These are phyloP conservation scores for Tuber umbilicatum DNA, from an alignment of 495 filamentous ascomycete genomes.

Conservation along the genomic window DNA sequence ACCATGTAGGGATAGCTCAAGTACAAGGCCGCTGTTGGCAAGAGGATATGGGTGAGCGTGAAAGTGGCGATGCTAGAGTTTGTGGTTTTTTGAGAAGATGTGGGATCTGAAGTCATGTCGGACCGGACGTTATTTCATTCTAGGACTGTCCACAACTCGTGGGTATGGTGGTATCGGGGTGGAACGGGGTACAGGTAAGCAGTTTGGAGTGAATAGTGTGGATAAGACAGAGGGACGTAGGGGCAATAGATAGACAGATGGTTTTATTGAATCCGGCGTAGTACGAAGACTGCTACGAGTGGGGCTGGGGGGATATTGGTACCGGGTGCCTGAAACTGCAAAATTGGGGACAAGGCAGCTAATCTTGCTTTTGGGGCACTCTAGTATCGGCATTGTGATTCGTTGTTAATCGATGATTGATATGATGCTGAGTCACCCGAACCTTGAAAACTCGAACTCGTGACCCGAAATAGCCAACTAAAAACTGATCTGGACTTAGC, in stretches of 20 bases:
- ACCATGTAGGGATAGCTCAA: constrained; percentile 27
- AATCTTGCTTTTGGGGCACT: too few relatives aligned
- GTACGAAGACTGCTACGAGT: too few relatives aligned
- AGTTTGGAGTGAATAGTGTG: background rate
- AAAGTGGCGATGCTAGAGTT: background rate
- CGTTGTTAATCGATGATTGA: too few relatives aligned
- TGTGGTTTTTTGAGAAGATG: background rate
- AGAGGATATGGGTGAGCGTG: constrained; percentile 9
- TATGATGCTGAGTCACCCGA: too few relatives aligned
- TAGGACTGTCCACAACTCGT: background rate
- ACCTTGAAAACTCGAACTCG: too few relatives aligned
- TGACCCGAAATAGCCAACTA: too few relatives aligned
- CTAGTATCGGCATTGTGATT: too few relatives aligned
- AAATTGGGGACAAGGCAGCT: too few relatives aligned
- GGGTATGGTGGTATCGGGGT: background rate
- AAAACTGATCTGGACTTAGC: too few relatives aligned
- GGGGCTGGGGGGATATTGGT: too few relatives aligned
- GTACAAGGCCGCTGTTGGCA: constrained; percentile 12
- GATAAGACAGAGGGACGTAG: background rate
- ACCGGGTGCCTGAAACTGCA: too few relatives aligned
- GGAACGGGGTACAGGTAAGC: background rate
- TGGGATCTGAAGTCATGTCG: background rate
- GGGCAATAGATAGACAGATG: background rate
- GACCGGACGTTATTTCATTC: background rate
- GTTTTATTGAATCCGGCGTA: too few relatives aligned